Percentiles rank a stretch among this genome's conserved stretches.
These are phyloP conservation scores for Epichloe aotearoae DNA, from an alignment of 2,329 filamentous ascomycete genomes.

Conservation along the genomic window DNA sequence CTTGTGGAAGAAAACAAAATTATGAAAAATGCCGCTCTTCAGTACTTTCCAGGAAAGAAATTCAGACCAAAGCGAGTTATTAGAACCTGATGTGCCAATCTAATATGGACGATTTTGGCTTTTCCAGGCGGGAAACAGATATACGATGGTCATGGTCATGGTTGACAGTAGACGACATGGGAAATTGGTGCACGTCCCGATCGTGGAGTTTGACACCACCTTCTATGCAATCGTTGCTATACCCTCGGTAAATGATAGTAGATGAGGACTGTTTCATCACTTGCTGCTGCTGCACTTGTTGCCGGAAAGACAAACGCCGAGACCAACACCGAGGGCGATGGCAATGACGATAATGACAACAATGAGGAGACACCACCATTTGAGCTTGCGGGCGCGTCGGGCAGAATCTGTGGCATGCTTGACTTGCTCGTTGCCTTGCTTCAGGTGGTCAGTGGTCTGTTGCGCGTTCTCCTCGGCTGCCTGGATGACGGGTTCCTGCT, in stretches of 20 bases:
- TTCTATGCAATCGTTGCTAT: not conserved
- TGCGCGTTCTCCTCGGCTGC: constrained; percentile 52
- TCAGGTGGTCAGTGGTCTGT: constrained; percentile 51
- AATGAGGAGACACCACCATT: constrained; percentile 66
- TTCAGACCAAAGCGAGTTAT: not conserved
- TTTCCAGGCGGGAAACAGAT: not conserved
- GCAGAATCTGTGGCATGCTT: constrained; percentile 54
- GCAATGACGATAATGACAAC: constrained; percentile 43
- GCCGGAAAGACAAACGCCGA: constrained; percentile 32
- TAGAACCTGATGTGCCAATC: not conserved
- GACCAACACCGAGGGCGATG: constrained; percentile 39
- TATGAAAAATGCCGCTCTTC: no score
- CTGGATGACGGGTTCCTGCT: constrained; percentile 53
- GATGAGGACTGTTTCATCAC: not conserved
- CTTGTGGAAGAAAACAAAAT: no score
- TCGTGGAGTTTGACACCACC: not conserved
- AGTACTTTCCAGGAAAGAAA: not conserved
- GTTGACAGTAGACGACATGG: no score
- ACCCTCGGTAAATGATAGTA: not conserved
- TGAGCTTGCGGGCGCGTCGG: constrained; percentile 55
- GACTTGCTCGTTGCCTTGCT: constrained; percentile 57
- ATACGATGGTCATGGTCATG: not conserved
- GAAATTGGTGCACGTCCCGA: not conserved
- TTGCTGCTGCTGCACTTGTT: constrained; percentile 6
- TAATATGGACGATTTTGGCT: not conserved